A percentile compares a stretch with the other conserved stretches of the same genome.
phyloP scores from a whole-genome alignment of 208 protist species.

The Trypanosoma conorhini region DNA sequence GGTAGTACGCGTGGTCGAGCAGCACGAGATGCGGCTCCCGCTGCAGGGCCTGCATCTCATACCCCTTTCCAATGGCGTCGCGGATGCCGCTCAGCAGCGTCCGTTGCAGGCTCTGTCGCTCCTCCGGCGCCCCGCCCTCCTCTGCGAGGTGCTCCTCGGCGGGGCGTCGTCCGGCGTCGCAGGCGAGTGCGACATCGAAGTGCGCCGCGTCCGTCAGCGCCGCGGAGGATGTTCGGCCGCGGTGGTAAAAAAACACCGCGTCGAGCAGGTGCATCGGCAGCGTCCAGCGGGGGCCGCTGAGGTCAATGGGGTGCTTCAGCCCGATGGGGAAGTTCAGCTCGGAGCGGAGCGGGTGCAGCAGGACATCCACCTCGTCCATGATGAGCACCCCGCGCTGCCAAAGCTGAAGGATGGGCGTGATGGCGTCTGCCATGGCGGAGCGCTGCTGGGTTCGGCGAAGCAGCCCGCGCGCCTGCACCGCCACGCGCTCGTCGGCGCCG shows the following conservation, averaged over 20 bases:
- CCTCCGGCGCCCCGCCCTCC: too few species aligned
- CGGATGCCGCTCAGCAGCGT: conserved; percentile 30
- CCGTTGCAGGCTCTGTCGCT: neutral
- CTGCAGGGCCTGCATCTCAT: conserved; percentile 72
- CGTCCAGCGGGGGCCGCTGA: conserved; percentile 89
- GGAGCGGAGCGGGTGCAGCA: conserved; percentile 94
- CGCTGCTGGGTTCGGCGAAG: conserved; percentile 44
- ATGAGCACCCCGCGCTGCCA: conserved; percentile 89
- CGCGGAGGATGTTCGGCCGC: conserved; percentile 30
- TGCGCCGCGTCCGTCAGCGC: too few species aligned
- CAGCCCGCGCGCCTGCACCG: conserved; percentile 38
- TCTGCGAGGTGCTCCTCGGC: too few species aligned
- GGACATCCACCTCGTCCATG: conserved; percentile 95
- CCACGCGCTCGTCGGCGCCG: conserved; percentile 41
- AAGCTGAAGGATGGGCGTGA: conserved; percentile 81
- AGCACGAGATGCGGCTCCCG: conserved; percentile 92
- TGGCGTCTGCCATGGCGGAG: conserved; percentile 63
- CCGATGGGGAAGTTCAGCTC: conserved; percentile 97
- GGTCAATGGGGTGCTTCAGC: conserved; percentile 88
- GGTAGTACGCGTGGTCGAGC: conserved; percentile 89
- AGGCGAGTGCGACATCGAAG: too few species aligned
- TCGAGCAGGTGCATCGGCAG: conserved; percentile 95
- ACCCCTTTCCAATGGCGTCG: conserved; percentile 64
- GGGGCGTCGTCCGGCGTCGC: too few species aligned
- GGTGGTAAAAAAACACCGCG: conserved; percentile 79